Evolutionary conservation across 768 basidiomycete species (phyloP), one percentile per base, ranked within the genome.

Genomic region (Lanmaoa rubissima): DNA sequence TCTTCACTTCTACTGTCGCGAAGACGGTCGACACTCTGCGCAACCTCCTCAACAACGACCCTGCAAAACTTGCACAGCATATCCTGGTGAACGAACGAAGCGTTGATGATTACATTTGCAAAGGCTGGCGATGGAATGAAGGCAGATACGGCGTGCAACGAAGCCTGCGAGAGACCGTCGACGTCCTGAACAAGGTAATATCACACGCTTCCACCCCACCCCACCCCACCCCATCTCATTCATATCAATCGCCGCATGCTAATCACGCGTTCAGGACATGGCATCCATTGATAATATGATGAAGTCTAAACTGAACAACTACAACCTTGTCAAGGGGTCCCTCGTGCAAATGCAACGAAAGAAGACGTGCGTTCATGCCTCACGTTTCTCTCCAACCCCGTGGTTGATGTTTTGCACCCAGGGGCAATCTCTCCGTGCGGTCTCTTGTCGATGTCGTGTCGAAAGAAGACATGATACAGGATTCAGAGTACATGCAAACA

Each of bases 21-120:
- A 98, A 96, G 78, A 86, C 87, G 9, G 94, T 98, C 48, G 97
- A 98, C 68, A 94, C 94, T 0, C 80, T 98, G 53, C 88, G 94
- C 48, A 92, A 88, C 62, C 80, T 99, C 53, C 75, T 94, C 44
- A 93, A 93, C 68, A 95, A 96, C 63, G 92, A 97, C 65, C 82
- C 88, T 5, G 69, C 78, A 50, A 91, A 87, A 69, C 79, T 91
- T 48, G 73, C 78, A 14, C 89, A 90, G 67, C 90, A 94, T 67
- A 75, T 88, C 39, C 77, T 88, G 38, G 84, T 95, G 19, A 87
- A 96, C 62, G 94, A 96, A 67, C 77, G 82, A 56, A 81, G 78
- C 32, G 82, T 90, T 8, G 92, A 96, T 55, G 82, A 84, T 53
- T 94, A 94, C 68, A 73, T 95, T 14, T 69, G 95, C n/a, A 74